Base-by-base conservation (phyloP, 1,284 basidiomycete genomes). In the Lentinula novae-zelandiae region DNA sequence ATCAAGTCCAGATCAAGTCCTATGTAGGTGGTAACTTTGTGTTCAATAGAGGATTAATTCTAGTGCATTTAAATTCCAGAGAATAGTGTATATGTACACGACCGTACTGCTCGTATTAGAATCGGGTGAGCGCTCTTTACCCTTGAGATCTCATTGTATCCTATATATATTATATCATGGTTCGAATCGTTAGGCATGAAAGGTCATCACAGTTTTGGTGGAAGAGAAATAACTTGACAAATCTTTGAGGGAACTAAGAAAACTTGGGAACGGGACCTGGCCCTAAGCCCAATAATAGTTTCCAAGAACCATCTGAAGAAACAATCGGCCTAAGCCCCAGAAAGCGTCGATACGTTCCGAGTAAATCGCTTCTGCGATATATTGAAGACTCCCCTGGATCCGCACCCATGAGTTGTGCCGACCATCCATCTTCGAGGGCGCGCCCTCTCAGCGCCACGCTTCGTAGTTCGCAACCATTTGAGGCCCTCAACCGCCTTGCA, bases 301-400 rank as follows among this genome's bases (percentile, higher is more conserved):
- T 72, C 73, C 73, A 76, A 8, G 72, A 71, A n/a, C 71, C 63
- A 62, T 77, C 72, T 13, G 66, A 67, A 60, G 70, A 69, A 15
- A 76, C 66, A 0, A 72, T 67, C 3, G 73, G 69, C 52, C 75
- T 67, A 52, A 78, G 65, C 9, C 78, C 77, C 57, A 73, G 70
- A 61, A 76, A 79, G 49, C 69, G 69, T 53, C 78, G 69, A 63
- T 71, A 70, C 4, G 64, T 63, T 4, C 78, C 78, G 27, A 78
- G 57, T 38, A 73, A 69, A 65, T 79, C 78, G 20, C 71, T 68
- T 38, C 75, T 58, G 27, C 57, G 36, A 53, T 58, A 58, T 6
- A 58, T 34, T 15, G 50, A 33, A 42, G 49, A 53, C 4, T 51
- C 49, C 8, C 57, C 50, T 27, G 33, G 17, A 17, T 40, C 38